Evolutionary conservation across 192 early-diverging fungal species (phyloP).

Genomic region (Spizellomyces sp.): DNA sequence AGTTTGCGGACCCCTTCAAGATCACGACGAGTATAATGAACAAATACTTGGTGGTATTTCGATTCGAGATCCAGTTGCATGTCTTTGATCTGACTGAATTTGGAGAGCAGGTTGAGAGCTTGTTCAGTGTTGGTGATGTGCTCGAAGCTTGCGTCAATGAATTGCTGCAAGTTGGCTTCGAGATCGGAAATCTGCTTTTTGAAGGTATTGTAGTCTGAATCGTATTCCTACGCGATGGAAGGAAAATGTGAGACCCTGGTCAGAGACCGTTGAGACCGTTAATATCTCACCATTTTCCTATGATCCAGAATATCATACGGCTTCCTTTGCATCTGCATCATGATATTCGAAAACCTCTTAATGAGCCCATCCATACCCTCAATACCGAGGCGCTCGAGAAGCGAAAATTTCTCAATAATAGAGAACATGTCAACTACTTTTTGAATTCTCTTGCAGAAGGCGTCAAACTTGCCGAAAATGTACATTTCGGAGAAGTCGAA

Average conservation of each 20-base stretch:
- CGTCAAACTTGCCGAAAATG: slow-evolving; percentile 72
- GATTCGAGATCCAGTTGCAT: slow-evolving; percentile 69
- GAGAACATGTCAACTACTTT: slow-evolving; percentile 72
- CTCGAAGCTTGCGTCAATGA: slow-evolving; percentile 66
- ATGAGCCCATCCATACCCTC: slow-evolving; percentile 67
- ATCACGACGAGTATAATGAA: slow-evolving; percentile 62
- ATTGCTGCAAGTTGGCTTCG: slow-evolving; percentile 61
- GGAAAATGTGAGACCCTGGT: not conserved
- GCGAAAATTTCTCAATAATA: slow-evolving; percentile 66
- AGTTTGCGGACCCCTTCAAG: slow-evolving; percentile 65
- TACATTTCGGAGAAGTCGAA: slow-evolving; percentile 74
- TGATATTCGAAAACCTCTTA: slow-evolving; percentile 62
- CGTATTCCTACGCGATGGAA: slow-evolving; percentile 52
- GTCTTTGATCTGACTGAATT: slow-evolving; percentile 66
- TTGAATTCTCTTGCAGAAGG: slow-evolving; percentile 71
- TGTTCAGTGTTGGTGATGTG: slow-evolving; percentile 65
- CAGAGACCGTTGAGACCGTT: not conserved
- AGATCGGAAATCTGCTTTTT: slow-evolving; percentile 68
- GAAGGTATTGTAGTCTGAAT: slow-evolving; percentile 64
- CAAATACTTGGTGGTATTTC: slow-evolving; percentile 66
- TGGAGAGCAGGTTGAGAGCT: slow-evolving; percentile 54
- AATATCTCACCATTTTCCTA: slow-evolving; percentile 56
- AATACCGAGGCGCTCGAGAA: slow-evolving; percentile 58
- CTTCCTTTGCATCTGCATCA: slow-evolving; percentile 65
- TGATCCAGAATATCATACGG: slow-evolving; percentile 72